Evolutionary conservation across 176 grass and related monocot genomes (phyloP), one percentile per base, ranked within the genome.

Genomic region (Triticum turgidum): DNA sequence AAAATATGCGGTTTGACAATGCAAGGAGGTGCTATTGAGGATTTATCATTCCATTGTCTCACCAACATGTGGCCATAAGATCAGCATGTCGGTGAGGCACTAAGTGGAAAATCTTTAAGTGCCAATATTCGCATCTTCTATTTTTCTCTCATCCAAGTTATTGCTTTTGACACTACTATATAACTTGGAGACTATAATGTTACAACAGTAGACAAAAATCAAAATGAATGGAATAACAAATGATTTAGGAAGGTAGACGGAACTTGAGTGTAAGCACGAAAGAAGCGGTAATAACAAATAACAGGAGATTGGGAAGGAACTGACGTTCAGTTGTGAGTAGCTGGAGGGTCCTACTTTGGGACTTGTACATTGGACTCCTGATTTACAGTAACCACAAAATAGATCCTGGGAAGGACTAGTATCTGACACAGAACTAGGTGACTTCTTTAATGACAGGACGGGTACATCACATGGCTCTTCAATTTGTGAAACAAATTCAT

Each of bases 251-350:
- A 58, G 15, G 39, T 69, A 69, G 63, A 15, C 15, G 41, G 73
- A 5, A 5, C 44, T 11, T 39, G 35, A 75, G 68, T 44, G n/a
- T 41, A 54, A 87, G 69, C 61, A 82, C 32, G 76, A 32, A 77
- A 56, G 33, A 4, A 67, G 21, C 27, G 2, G 44, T 56, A 66
- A 52, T 67, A 54, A 34, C 5, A 81, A 20, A 69, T 1, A 86
- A 6, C 39, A 75, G 27, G 13, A 86, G 32, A 78, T 24, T 15
- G 13, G 13, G 74, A 80, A 79, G 27, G 61, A 67, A 47, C 74
- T 79, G 39, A 90, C 73, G 77, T 90, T 86, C 54, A 58, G 24
- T 79, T 73, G 52, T 62, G 71, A 30, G 49, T 35, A 86, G 69
- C 34, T 72, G 52, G 15, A 20, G 58, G 38, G 41, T 72, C 52